These are phyloP conservation scores for Boletus patriciae DNA, from an alignment of 768 basidiomycete genomes.

Conservation along the genomic window DNA sequence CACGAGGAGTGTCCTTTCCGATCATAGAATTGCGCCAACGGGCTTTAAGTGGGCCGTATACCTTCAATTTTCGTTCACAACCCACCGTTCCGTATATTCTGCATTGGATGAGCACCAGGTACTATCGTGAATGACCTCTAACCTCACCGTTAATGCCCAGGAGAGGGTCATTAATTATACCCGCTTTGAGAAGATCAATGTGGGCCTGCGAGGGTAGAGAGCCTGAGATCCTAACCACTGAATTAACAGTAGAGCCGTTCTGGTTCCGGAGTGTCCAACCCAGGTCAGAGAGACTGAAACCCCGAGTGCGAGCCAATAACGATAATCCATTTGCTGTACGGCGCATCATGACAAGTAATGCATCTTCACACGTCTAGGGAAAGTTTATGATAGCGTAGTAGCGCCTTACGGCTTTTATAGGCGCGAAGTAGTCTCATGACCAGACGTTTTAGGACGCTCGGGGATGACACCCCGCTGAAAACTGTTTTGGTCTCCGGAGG, in stretches of 20 bases:
- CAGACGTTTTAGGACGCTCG: background rate
- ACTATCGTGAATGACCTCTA: background rate
- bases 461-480: no score
- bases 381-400: background rate
- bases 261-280: conserved; percentile 54
- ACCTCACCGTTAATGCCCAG: conserved; percentile 51
- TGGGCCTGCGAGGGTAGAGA: conserved; percentile 54
- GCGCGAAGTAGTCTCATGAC: background rate
- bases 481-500: no score
- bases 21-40: conserved; percentile 35
- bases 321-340: background rate
- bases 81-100: conserved; percentile 59
- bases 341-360: conserved; percentile 6
- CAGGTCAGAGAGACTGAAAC: conserved; percentile 47
- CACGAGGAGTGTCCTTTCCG: conserved; percentile 43
- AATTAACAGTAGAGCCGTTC: conserved; percentile 51
- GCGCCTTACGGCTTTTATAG: background rate
- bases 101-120: background rate
- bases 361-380: background rate
- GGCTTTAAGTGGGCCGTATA: conserved; percentile 53
- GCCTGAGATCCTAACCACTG: conserved; percentile 49
- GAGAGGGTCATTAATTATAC: conserved; percentile 54
- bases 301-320: conserved; percentile 17
- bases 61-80: conserved; percentile 58
- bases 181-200: conserved; percentile 51